Conservation (phyloP, 306 rosid species). For the Sesbania bispinosa region DNA sequence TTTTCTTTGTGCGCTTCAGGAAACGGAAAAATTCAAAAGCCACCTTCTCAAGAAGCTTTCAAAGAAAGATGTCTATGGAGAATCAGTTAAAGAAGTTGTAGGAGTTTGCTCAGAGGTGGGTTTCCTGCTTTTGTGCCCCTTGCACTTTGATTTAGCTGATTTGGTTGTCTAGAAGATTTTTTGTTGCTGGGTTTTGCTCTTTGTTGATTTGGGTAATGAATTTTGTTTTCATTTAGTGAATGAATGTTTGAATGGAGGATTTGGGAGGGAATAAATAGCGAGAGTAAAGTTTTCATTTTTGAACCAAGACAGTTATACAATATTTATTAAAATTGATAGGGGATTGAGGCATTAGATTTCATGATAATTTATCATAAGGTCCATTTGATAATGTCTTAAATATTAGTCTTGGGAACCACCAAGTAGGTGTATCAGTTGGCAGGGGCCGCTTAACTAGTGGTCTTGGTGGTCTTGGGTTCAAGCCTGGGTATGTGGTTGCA, state of each 20-base stretch:
- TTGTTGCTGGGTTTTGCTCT: background rate
- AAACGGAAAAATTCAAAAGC: slow-evolving; percentile 58
- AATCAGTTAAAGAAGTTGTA: slow-evolving; percentile 64
- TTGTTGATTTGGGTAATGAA: background rate
- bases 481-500: too few relatives aligned
- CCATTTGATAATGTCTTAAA: background rate
- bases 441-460: too few relatives aligned
- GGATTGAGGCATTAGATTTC: too few relatives aligned
- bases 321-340: too few relatives aligned
- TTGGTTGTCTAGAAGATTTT: background rate
- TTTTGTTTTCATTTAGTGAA: background rate
- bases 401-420: too few relatives aligned
- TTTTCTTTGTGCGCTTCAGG: slow-evolving; percentile 40
- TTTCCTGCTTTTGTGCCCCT: background rate
- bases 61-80: slow-evolving; percentile 63
- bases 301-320: too few relatives aligned
- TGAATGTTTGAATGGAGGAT: too few relatives aligned
- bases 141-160: background rate
- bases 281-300: too few relatives aligned
- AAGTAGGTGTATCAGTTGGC: too few relatives aligned
- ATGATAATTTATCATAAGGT: too few relatives aligned
- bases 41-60: slow-evolving; percentile 67
- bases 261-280: too few relatives aligned
- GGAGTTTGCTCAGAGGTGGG: slow-evolving; percentile 78
- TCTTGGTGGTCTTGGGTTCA: too few relatives aligned